phyloP scores from a whole-genome alignment of 176 grass and related monocot genomes.

The Oryza coarctata region DNA sequence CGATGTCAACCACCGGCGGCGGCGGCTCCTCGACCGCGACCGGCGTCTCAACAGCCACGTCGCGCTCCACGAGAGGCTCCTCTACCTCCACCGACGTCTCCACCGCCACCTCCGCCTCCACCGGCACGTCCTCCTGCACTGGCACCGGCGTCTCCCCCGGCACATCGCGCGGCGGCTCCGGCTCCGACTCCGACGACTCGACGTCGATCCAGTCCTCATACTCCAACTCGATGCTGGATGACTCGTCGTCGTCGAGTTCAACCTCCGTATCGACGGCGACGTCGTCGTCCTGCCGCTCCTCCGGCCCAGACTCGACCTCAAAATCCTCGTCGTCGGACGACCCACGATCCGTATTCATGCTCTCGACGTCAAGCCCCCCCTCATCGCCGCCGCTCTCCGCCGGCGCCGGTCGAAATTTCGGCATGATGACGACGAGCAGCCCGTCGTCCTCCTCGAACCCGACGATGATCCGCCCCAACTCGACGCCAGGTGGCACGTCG shows the following conservation, averaged over 20 bases:
- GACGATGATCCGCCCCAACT: conserved; percentile 40
- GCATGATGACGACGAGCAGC: conserved; percentile 74
- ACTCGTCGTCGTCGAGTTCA: conserved; percentile 14
- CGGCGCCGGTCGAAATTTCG: conserved; percentile 37
- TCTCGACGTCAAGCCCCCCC: conserved; percentile 21
- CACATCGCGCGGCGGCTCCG: conserved; percentile 4
- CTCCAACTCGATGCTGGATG: conserved; percentile 24
- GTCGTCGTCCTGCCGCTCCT: background rate
- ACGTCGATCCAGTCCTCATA: conserved; percentile 35
- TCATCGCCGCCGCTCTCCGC: background rate
- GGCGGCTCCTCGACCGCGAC: conserved; percentile 1
- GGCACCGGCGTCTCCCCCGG: conserved; percentile 6
- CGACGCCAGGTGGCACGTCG: conserved; percentile 49
- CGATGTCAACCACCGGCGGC: conserved; percentile 37
- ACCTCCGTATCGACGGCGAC: conserved; percentile 28
- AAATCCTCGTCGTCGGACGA: background rate
- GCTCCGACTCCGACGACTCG: conserved; percentile 13
- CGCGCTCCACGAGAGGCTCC: background rate
- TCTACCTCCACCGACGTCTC: background rate
- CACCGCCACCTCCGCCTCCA: background rate
- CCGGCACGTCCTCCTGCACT: background rate
- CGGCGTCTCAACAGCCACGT: conserved; percentile 1
- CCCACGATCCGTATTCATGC: background rate
- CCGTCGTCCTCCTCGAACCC: conserved; percentile 72
- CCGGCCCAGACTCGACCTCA: background rate